These are phyloP conservation scores for Paecilomyces dactylethromorphus DNA, from an alignment of 2,329 filamentous ascomycete species.

Conservation along the genomic window DNA sequence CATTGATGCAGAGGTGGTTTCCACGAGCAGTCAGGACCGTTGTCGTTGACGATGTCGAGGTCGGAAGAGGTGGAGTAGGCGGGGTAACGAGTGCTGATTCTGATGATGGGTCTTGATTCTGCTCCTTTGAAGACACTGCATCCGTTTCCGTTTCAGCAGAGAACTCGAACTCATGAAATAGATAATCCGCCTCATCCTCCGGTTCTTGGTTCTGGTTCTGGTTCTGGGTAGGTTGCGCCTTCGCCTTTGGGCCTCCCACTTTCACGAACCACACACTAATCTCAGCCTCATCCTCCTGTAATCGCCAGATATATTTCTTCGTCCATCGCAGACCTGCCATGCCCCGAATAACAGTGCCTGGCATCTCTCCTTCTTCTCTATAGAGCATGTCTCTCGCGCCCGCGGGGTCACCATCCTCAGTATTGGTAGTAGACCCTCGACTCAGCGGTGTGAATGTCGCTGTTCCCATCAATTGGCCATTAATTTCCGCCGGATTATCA, in stretches of 20 bases:
- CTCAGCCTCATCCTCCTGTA: constrained; percentile 12
- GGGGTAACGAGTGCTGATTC: constrained; percentile 7
- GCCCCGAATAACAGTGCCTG: constrained; percentile 15
- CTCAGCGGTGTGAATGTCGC: constrained; percentile 29
- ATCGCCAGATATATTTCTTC: constrained; percentile 41
- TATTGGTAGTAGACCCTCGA: constrained; percentile 10
- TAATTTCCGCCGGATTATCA: constrained; percentile 34
- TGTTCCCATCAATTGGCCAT: constrained; percentile 34
- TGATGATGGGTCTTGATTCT: neutral
- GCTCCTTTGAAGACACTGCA: neutral
- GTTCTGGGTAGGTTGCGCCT: neutral
- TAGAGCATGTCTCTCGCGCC: constrained; percentile 28
- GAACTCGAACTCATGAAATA: constrained; percentile 39
- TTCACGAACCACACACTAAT: constrained; percentile 43
- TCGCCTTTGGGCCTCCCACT: constrained; percentile 8
- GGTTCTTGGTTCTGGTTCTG: constrained; percentile 6
- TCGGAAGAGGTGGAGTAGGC: constrained; percentile 14
- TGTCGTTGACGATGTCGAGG: constrained; percentile 9
- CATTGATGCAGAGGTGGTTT: constrained; percentile 40
- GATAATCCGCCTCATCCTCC: constrained; percentile 33
- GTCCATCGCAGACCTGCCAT: constrained; percentile 25
- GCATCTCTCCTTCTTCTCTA: constrained; percentile 37
- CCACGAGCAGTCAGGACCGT: constrained; percentile 30
- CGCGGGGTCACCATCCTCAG: constrained; percentile 16
- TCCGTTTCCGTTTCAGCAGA: neutral